phyloP scores from a whole-genome alignment of 345 rosid species.

The Eucalyptus curtisii region DNA sequence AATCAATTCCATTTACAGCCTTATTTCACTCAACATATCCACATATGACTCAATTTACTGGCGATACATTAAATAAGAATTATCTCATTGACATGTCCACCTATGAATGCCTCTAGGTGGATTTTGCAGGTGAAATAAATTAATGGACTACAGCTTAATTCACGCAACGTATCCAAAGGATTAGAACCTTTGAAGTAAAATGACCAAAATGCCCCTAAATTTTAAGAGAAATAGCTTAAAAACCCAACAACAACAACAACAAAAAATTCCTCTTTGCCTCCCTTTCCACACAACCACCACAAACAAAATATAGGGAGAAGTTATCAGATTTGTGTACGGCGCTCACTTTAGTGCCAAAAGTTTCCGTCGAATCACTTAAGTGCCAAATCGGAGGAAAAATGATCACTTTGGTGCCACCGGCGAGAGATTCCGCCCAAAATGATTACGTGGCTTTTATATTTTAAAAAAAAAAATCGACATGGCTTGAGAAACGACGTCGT shows the following conservation, averaged over 20 bases:
- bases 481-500: too few relatives aligned
- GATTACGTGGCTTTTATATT: too few relatives aligned
- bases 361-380: too few relatives aligned
- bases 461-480: too few relatives aligned
- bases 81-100: not conserved
- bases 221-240: not conserved
- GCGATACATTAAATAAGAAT: not conserved
- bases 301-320: not conserved
- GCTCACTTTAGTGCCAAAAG: too few relatives aligned
- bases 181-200: not conserved
- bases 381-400: too few relatives aligned
- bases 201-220: not conserved
- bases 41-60: not conserved
- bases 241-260: not conserved
- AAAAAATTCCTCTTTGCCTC: not conserved
- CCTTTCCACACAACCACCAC: not conserved
- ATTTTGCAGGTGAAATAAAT: not conserved
- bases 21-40: not conserved
- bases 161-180: not conserved
- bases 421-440: too few relatives aligned
- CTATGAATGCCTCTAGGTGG: not conserved
- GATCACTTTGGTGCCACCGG: too few relatives aligned
- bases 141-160: not conserved
- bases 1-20: not conserved
- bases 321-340: not conserved